These are phyloP conservation scores for Lactarius psammicola DNA, from an alignment of 768 basidiomycete species.

Conservation along the genomic window DNA sequence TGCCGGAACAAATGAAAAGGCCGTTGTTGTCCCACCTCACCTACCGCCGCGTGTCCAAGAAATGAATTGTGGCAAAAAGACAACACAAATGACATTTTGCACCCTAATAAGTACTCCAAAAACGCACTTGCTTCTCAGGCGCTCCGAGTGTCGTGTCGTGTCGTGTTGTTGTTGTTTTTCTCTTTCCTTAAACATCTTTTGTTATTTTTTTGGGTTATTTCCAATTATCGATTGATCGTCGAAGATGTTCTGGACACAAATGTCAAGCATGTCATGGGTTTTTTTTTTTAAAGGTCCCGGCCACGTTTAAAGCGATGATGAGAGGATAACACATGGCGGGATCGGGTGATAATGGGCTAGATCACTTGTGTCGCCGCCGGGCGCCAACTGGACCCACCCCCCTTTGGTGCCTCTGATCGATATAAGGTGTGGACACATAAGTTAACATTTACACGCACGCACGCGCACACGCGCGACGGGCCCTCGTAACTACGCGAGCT, in stretches of 20 bases:
- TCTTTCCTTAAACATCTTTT: neutral
- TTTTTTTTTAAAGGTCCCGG: conserved; percentile 5
- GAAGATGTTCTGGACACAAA: conserved; percentile 7
- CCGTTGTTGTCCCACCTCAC: conserved; percentile 8
- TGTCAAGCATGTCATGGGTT: neutral
- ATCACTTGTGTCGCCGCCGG: conserved; percentile 2
- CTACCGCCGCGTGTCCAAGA: conserved; percentile 1
- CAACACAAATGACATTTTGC: neutral
- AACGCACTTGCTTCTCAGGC: conserved; percentile 4
- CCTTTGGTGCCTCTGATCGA: conserved; percentile 6
- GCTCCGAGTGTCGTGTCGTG: neutral
- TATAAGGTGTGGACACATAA: neutral
- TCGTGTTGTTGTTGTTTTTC: too few relatives aligned
- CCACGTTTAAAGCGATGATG: conserved; percentile 1
- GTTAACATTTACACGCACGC: neutral
- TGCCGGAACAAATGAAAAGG: conserved; percentile 11
- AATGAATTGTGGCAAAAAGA: conserved; percentile 7
- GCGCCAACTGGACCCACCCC: neutral
- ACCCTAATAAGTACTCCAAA: neutral
- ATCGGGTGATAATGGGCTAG: neutral
- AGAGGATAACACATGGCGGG: conserved; percentile 1
- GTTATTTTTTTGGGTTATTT: conserved; percentile 1
- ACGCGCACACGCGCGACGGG: neutral
- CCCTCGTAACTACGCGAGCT: neutral
- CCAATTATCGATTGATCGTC: conserved; percentile 14